These are phyloP conservation scores for Triadica sebifera DNA, from an alignment of 345 rosid genomes.

Conservation along the genomic window DNA sequence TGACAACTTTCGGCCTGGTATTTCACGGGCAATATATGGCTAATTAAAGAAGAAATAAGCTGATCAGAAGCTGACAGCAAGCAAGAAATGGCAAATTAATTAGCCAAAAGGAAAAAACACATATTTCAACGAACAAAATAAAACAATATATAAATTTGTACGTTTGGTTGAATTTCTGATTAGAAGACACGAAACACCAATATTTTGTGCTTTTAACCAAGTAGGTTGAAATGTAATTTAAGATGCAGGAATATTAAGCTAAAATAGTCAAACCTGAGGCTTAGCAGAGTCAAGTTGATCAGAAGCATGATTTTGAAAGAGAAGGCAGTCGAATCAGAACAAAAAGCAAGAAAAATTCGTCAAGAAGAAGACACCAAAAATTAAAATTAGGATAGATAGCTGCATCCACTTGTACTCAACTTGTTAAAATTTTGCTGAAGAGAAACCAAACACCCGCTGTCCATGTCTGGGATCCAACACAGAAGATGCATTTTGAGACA, in stretches of 20 bases:
- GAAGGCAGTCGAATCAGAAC: constrained; percentile 82
- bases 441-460: constrained; percentile 64
- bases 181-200: too few relatives aligned
- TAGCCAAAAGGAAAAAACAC: not conserved
- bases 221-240: too few relatives aligned
- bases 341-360: constrained; percentile 54
- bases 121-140: not conserved
- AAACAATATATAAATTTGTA: too few relatives aligned
- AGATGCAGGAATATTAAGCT: too few relatives aligned
- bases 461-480: constrained; percentile 57
- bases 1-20: too few relatives aligned
- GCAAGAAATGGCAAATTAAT: not conserved
- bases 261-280: constrained; percentile 38
- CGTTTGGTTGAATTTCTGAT: too few relatives aligned
- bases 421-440: constrained; percentile 53
- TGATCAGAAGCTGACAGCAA: not conserved
- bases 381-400: constrained; percentile 22
- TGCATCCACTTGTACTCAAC: constrained; percentile 67
- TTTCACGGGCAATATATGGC: too few relatives aligned
- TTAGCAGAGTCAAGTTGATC: constrained; percentile 30
- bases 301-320: too few relatives aligned
- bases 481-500: constrained; percentile 26
- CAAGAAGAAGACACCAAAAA: constrained; percentile 49
- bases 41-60: not conserved
- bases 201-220: too few relatives aligned